These are phyloP conservation scores for Claviceps fusiformis DNA, from an alignment of 2,329 filamentous ascomycete species.

Conservation along the genomic window DNA sequence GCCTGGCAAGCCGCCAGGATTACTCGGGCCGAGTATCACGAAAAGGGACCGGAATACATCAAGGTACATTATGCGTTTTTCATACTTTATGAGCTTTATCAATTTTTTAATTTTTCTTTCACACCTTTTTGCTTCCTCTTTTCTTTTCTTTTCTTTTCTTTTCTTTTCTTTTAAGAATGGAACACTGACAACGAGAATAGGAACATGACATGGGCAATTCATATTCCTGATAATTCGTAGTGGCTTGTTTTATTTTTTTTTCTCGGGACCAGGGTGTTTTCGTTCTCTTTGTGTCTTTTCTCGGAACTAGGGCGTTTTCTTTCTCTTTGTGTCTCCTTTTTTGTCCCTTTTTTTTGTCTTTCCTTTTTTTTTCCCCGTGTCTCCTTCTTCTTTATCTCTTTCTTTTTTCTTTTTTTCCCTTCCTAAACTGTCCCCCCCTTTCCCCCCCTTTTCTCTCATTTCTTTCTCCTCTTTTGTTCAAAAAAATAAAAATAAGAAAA, in stretches of 20 bases:
- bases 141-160: not conserved
- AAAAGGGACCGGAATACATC: slow-evolving; percentile 89
- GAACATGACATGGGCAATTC: slow-evolving; percentile 56
- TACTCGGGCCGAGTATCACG: slow-evolving; percentile 68
- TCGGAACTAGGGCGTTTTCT: not conserved
- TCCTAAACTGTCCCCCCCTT: not conserved
- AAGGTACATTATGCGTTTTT: slow-evolving; percentile 42
- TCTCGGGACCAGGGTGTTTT: no score
- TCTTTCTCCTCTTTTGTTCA: not conserved
- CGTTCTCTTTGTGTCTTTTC: not conserved
- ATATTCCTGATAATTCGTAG: slow-evolving; percentile 24
- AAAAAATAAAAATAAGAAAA: no score
- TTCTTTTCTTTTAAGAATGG: not conserved
- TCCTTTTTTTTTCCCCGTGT: not conserved
- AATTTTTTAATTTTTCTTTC: not conserved
- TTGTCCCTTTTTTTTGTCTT: not conserved
- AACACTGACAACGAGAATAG: slow-evolving; percentile 19
- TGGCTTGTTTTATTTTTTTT: not conserved
- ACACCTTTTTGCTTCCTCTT: not conserved
- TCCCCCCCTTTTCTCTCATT: not conserved
- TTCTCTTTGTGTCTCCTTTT: not conserved
- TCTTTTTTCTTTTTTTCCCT: not conserved
- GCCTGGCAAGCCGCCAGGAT: slow-evolving; percentile 53
- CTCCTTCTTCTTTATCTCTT: not conserved
- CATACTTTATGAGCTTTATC: not conserved